A percentile compares a stretch with the other conserved stretches of the same genome.
Conservation (phyloP, 352 stramenopile genomes). For the Globisporangium polare region DNA sequence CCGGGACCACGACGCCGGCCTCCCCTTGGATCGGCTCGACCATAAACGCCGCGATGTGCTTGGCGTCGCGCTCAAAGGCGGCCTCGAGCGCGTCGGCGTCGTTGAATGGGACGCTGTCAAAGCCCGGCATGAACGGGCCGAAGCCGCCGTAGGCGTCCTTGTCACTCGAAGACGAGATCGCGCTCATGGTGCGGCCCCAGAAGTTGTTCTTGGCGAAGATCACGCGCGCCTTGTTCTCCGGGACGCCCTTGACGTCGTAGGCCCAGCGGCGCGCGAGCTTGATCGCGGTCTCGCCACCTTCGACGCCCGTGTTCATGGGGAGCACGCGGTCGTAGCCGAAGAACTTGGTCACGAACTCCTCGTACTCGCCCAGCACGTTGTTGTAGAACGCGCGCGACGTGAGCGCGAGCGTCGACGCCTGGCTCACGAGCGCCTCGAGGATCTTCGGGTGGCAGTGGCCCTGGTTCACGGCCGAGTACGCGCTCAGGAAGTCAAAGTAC, state of each 20-base stretch:
- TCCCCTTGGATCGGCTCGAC: constrained; percentile 99
- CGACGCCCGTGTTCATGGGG: constrained; percentile 99
- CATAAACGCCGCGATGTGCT: constrained; percentile 97
- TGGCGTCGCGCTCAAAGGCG: constrained; percentile 74
- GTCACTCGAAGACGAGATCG: constrained; percentile 95
- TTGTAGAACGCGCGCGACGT: constrained; percentile 99
- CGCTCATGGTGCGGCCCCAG: constrained; percentile 97
- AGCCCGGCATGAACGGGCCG: constrained; percentile 98
- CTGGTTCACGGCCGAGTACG: constrained; percentile 91
- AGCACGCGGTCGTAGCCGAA: constrained; percentile 97
- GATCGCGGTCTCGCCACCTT: constrained; percentile 98
- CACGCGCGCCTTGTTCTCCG: constrained; percentile 87
- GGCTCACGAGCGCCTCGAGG: constrained; percentile 90
- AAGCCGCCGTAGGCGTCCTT: constrained; percentile 86
- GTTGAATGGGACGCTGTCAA: constrained; percentile 92
- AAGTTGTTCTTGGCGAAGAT: constrained; percentile 99
- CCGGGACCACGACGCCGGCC: constrained; percentile 96
- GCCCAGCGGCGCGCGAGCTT: constrained; percentile 96
- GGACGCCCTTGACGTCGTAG: constrained; percentile 97
- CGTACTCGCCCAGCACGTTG: constrained; percentile 95
- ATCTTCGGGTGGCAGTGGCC: constrained; percentile 99
- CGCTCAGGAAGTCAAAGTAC: constrained; percentile 98
- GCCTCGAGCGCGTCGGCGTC: constrained; percentile 87
- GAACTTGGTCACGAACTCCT: constrained; percentile 95
- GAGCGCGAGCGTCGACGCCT: constrained; percentile 94